Conservation (phyloP, 805 yeast species). For the Saturnispora quitensis region DNA sequence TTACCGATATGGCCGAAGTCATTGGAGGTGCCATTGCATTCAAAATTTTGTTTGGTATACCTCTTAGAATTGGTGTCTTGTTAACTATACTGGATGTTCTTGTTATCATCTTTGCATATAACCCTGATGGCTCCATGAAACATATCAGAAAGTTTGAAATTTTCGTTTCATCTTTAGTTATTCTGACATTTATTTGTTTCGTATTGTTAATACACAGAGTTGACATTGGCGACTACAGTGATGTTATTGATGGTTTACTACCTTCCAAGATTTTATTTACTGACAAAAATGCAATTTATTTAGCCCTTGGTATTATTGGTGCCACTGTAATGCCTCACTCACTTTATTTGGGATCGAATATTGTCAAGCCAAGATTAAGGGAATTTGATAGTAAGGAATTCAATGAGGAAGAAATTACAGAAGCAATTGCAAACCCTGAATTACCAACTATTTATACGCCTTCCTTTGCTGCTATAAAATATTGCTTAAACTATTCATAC, state of each 20-base stretch:
- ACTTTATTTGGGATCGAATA: constrained; percentile 72
- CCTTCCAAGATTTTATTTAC: constrained; percentile 50
- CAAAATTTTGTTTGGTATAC: constrained; percentile 66
- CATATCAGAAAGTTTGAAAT: constrained; percentile 71
- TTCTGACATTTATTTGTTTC: constrained; percentile 70
- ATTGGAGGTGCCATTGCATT: constrained; percentile 88
- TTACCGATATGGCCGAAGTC: constrained; percentile 90
- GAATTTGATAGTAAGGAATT: constrained; percentile 53
- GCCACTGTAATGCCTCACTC: constrained; percentile 97
- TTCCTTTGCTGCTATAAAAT: constrained; percentile 58
- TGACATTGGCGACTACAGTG: constrained; percentile 41
- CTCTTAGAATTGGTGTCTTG: constrained; percentile 65
- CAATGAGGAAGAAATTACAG: not conserved
- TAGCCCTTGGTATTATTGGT: constrained; percentile 78
- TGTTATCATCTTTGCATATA: constrained; percentile 67
- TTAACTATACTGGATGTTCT: constrained; percentile 78
- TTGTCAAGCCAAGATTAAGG: constrained; percentile 75
- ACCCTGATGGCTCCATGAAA: constrained; percentile 65
- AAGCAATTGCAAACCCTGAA: constrained; percentile 7
- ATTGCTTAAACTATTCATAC: constrained; percentile 64
- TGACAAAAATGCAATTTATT: constrained; percentile 58
- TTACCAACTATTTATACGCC: constrained; percentile 45
- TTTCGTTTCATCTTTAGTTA: constrained; percentile 62
- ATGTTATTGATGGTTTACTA: constrained; percentile 55
- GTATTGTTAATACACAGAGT: constrained; percentile 57